Base-by-base conservation (phyloP, 2,329 filamentous ascomycete species). In the Cadophora luteo-olivacea region DNA sequence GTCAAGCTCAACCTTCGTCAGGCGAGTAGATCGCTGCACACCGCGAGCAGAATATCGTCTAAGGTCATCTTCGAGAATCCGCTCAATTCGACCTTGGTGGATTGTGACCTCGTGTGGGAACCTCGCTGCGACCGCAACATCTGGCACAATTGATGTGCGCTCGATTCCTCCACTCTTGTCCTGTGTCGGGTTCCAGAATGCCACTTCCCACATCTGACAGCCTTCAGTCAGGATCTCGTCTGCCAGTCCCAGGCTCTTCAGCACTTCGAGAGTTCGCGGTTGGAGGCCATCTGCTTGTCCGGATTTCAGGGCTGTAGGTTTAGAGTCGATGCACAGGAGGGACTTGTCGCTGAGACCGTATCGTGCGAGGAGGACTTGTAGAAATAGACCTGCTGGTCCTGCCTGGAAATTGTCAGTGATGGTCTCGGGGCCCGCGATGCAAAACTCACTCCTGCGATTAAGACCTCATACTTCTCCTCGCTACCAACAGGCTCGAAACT, bases 201-300 rank as follows among this genome's bases (percentile, higher is more conserved):
- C 81, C 1, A 86, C 77, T 75, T 89, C 86, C 12, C 84, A 76
- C 22, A 86, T 83, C 73, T 89, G 86, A 70, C 84, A 88, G 0
- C 85, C 81, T 67, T 88, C 85, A 32, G 81, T 81, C 32, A 88
- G 80, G 36, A 89, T 79, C 29, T 83, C 80, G 54, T 88, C 85
- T 1, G 82, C 80, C 3, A 89, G 81, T 0, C 84, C 86, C 32
- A 89, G 84, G 52, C 84, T 86, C 75, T 89, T 85, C 60, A 89
- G 86, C 22, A 89, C 83, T 75, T 89, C 87, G 16, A 89, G 84
- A 0, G 86, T 87, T 1, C 86, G 85, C 62, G 83, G 85, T 76
- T 88, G 86, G 36, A 88, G 83, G 3, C 87, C 86, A 72, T 91
- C 89, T 19, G 89, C 89, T 76, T 91, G 87, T 8, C 88, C 88